Percentiles rank a stretch among this genome's conserved stretches.
These are phyloP conservation scores for Phlyctochytrium planicorne DNA, from an alignment of 192 early-diverging fungal genomes.

Conservation along the genomic window DNA sequence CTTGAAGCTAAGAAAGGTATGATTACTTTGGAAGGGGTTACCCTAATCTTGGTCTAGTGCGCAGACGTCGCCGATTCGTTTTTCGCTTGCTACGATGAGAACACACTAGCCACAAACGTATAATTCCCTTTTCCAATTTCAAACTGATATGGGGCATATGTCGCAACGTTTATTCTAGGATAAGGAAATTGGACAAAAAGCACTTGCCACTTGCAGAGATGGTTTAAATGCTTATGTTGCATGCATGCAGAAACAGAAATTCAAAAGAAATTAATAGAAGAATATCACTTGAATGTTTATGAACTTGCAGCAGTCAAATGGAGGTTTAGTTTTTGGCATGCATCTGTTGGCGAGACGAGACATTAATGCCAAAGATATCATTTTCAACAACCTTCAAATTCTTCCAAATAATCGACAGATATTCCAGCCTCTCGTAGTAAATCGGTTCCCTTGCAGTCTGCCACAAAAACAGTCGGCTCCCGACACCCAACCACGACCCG, in stretches of 20 bases:
- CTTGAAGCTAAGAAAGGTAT: not conserved
- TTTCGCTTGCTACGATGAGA: not conserved
- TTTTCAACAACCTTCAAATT: conserved; percentile 50
- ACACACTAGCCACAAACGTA: too few relatives aligned
- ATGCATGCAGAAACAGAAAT: not conserved
- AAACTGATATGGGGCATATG: not conserved
- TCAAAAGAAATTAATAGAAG: not conserved
- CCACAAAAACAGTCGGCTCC: conserved; percentile 86
- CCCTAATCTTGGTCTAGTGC: too few relatives aligned
- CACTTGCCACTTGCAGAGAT: not conserved
- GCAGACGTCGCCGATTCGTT: not conserved
- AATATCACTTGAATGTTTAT: not conserved
- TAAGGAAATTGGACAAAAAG: not conserved
- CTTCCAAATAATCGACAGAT: conserved; percentile 67
- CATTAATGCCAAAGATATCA: not conserved
- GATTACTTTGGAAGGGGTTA: too few relatives aligned
- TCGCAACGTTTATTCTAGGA: not conserved
- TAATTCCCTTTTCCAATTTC: not conserved
- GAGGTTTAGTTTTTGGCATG: conserved; percentile 1
- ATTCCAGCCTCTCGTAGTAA: conserved; percentile 70
- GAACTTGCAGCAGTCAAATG: not conserved
- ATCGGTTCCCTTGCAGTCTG: conserved; percentile 69
- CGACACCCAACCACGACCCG: conserved; percentile 83
- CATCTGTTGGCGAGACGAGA: not conserved
- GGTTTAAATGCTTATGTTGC: not conserved